These are phyloP conservation scores for Tripidium arundinaceum DNA, from an alignment of 202 grass and related monocot genomes.

Conservation along the genomic window DNA sequence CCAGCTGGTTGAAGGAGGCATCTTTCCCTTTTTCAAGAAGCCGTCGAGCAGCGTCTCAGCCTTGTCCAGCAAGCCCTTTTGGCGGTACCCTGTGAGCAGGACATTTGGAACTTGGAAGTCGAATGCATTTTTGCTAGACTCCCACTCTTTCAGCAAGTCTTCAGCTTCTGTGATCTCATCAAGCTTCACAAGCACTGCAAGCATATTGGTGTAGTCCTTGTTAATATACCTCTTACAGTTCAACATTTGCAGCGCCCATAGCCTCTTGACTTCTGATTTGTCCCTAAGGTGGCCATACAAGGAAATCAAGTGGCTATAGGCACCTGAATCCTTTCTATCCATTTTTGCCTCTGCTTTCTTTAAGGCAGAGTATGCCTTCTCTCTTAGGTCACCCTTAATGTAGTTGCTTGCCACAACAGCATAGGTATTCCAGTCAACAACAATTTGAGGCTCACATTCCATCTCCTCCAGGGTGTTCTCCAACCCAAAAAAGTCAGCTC, in stretches of 20 bases:
- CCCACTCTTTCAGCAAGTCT: slow-evolving; percentile 77
- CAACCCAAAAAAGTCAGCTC: slow-evolving; percentile 64
- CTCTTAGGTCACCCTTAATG: slow-evolving; percentile 49
- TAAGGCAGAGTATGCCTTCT: slow-evolving; percentile 59
- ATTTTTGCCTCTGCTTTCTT: slow-evolving; percentile 79
- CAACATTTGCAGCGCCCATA: slow-evolving; percentile 67
- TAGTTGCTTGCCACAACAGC: slow-evolving; percentile 62
- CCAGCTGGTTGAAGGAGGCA: slow-evolving; percentile 64
- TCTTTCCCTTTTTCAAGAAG: slow-evolving; percentile 62
- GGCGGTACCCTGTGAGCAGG: slow-evolving; percentile 60
- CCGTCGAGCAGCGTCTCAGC: slow-evolving; percentile 53
- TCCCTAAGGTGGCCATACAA: slow-evolving; percentile 55
- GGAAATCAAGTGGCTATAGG: slow-evolving; percentile 67
- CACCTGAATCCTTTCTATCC: slow-evolving; percentile 33
- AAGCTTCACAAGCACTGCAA: slow-evolving; percentile 59
- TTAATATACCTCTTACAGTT: slow-evolving; percentile 75
- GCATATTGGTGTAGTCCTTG: slow-evolving; percentile 69
- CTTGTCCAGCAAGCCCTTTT: slow-evolving; percentile 62
- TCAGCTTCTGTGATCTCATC: slow-evolving; percentile 66
- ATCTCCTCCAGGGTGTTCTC: slow-evolving; percentile 81
- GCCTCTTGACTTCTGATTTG: slow-evolving; percentile 62
- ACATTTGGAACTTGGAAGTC: slow-evolving; percentile 70
- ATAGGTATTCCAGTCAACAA: slow-evolving; percentile 86
- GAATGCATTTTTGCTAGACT: slow-evolving; percentile 49
- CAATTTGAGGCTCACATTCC: slow-evolving; percentile 81